A percentile compares a stretch with the other conserved stretches of the same genome.
phyloP scores from a whole-genome alignment of 768 basidiomycete genomes.

The Suillus decipiens region DNA sequence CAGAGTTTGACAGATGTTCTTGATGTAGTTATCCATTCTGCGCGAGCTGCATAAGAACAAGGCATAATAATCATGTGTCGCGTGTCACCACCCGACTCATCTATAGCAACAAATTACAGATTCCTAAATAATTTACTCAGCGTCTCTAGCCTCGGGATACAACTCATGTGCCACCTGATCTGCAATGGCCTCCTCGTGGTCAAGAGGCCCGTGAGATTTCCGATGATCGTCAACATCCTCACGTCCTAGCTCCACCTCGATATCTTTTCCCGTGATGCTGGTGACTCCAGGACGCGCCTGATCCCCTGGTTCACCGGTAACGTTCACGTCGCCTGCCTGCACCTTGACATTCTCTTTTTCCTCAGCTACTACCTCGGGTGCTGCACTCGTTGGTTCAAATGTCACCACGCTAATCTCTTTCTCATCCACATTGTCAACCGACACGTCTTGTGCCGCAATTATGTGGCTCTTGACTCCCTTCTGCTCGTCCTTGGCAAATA shows the following conservation, averaged over 20 bases:
- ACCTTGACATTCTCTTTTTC: slow-evolving; percentile 11
- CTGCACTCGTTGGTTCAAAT: slow-evolving; percentile 4
- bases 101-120: not conserved
- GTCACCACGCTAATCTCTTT: slow-evolving; percentile 40
- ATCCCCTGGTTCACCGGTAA: slow-evolving; percentile 3
- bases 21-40: too few species aligned
- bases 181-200: slow-evolving; percentile 51
- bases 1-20: too few species aligned
- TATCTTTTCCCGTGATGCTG: slow-evolving; percentile 12
- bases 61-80: too few species aligned
- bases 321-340: slow-evolving; percentile 4
- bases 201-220: slow-evolving; percentile 43
- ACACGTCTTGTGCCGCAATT: slow-evolving; percentile 14
- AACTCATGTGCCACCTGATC: slow-evolving; percentile 56
- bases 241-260: slow-evolving; percentile 10
- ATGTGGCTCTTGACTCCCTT: slow-evolving; percentile 51
- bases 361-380: not conserved
- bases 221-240: slow-evolving; percentile 12
- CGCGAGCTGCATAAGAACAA: too few species aligned
- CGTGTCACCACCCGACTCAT: not conserved
- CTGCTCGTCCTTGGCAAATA: slow-evolving; percentile 58
- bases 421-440: slow-evolving; percentile 15
- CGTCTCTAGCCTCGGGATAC: slow-evolving; percentile 41
- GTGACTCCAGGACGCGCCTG: slow-evolving; percentile 1
- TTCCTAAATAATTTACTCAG: slow-evolving; percentile 7